Base-by-base conservation (phyloP, 495 filamentous ascomycete species). In the Penicillium herquei region DNA sequence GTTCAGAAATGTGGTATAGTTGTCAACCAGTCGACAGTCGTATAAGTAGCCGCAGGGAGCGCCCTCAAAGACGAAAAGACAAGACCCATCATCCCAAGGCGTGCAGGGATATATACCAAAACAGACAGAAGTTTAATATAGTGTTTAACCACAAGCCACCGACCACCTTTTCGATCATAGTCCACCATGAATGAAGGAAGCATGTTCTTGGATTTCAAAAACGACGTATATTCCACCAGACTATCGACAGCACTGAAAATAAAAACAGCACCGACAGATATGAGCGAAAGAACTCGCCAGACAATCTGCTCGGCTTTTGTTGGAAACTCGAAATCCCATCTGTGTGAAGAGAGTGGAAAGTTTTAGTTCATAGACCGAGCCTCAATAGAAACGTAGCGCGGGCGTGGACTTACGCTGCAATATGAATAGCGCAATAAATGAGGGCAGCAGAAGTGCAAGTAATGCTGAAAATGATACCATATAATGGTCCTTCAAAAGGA, bases 371-470 rank as follows among this genome's bases (percentile, higher is more conserved):
- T 7, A 33, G 45, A 16, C n/a, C n/a, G n/a, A n/a, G n/a, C n/a
- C n/a, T n/a, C n/a, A n/a, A n/a, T n/a, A n/a, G n/a, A n/a, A n/a
- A n/a, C n/a, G n/a, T n/a, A n/a, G n/a, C n/a, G n/a, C n/a, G n/a
- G n/a, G n/a, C n/a, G n/a, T 21, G 14, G 21, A 43, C 53, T 31
- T 56, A 60, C 53, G 48, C 53, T 12, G 57, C 57, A 44, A 60
- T 44, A 49, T 56, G 48, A 11, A 60, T 52, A 14, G 47, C 53
- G n/a, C 21, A 55, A 46, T 52, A 49, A 0, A 35, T 11, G 14
- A 56, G 8, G 1, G 39, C 33, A 14, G 32, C 26, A 7, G 51
- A 51, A 9, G 55, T 39, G 7, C 32, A 40, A 37, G 50, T 40
- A 17, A 31, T 14, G 6, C 39, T 40, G 13, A 7, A 31, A 12